phyloP scores from a whole-genome alignment of 202 grass and related monocot genomes.

The Panicum hallii region DNA sequence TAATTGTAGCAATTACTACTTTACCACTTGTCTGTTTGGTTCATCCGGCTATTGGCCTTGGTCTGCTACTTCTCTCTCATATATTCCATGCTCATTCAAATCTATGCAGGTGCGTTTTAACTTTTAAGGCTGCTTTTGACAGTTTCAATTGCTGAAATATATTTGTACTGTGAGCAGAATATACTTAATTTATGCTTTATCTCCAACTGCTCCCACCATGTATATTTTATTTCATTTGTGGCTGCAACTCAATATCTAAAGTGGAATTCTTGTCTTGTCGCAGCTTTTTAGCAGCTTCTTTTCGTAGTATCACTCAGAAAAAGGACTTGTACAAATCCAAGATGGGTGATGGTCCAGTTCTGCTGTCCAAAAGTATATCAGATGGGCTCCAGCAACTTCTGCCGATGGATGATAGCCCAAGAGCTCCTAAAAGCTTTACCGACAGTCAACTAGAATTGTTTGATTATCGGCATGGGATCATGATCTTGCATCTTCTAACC shows the following conservation, averaged over 20 bases:
- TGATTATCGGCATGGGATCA: conserved; percentile 75
- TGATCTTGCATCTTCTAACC: conserved; percentile 88
- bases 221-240: conserved; percentile 25
- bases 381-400: conserved; percentile 67
- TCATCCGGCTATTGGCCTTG: conserved; percentile 89
- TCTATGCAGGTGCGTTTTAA: conserved; percentile 80
- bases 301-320: conserved; percentile 77
- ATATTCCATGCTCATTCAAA: conserved; percentile 69
- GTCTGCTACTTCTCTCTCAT: conserved; percentile 87
- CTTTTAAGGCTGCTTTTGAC: conserved; percentile 2
- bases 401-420: conserved; percentile 75
- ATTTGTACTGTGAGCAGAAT: neutral
- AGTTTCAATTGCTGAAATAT: conserved; percentile 34
- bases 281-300: conserved; percentile 89
- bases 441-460: conserved; percentile 89
- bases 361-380: conserved; percentile 56
- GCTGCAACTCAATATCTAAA: conserved; percentile 33
- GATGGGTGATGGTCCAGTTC: conserved; percentile 53
- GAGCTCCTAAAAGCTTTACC: conserved; percentile 76
- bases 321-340: conserved; percentile 62
- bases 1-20: conserved; percentile 73
- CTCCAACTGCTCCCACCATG: neutral
- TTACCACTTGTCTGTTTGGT: conserved; percentile 80
- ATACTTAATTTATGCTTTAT: conserved; percentile 16
- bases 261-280: conserved; percentile 44